Evolutionary conservation across 768 basidiomycete species (phyloP).

Genomic region (Leccinellum luteum): DNA sequence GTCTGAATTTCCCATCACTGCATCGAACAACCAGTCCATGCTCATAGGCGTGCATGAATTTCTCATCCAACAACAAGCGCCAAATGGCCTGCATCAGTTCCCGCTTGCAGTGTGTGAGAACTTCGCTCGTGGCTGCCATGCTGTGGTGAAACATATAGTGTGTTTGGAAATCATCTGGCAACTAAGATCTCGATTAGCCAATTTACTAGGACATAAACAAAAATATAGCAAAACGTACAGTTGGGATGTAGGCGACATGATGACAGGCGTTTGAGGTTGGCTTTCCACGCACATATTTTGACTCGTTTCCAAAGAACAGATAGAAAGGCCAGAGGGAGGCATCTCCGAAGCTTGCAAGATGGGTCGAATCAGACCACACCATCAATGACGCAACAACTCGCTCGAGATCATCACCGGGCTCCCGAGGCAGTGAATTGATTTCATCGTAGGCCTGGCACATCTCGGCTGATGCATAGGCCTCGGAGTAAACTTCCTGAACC

Average conservation of each 20-base stretch:
- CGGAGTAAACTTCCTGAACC: neutral
- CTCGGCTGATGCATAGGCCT: neutral
- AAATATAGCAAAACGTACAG: neutral
- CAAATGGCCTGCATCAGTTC: slow-evolving; percentile 25
- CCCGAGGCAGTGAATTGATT: neutral
- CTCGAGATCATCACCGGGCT: neutral
- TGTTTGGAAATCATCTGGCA: neutral
- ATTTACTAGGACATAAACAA: neutral
- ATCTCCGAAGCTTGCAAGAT: slow-evolving; percentile 18
- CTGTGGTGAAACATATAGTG: neutral
- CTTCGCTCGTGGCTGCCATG: neutral
- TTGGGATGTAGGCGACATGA: slow-evolving; percentile 12
- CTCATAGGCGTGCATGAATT: slow-evolving; percentile 15
- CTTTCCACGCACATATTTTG: slow-evolving; percentile 11
- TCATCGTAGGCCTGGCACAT: slow-evolving; percentile 1
- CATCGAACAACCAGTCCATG: neutral
- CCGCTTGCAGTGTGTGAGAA: slow-evolving; percentile 14
- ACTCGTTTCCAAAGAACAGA: slow-evolving; percentile 13
- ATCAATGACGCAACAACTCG: neutral
- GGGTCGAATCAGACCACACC: slow-evolving; percentile 18
- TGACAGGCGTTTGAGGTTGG: slow-evolving; percentile 3
- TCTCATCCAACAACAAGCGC: slow-evolving; percentile 18
- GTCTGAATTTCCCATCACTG: neutral
- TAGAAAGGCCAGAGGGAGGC: slow-evolving; percentile 14
- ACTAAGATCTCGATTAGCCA: neutral